Base-by-base conservation (phyloP, 2,329 filamentous ascomycete species). In the Rutstroemia sp. region DNA sequence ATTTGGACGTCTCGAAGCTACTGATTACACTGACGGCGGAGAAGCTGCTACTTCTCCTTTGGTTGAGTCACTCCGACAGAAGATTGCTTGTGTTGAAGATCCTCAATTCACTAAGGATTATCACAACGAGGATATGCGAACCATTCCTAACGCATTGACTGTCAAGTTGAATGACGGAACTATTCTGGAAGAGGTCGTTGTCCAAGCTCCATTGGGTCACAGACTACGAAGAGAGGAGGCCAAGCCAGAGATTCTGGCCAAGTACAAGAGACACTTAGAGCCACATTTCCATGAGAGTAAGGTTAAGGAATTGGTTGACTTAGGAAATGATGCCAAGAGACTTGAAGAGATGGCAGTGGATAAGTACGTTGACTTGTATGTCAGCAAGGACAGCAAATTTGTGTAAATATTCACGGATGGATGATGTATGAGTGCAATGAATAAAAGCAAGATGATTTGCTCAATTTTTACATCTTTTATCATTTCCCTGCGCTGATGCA, bases 41-140 rank as follows among this genome's bases (percentile, higher is more conserved):
- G 92, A 97, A 78, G 92, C 94, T 51, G 94, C 94, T 61, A 92
- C 88, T 57, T 95, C 89, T 19, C 82, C 84, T 57, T 84, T 96
- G 46, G 87, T 99, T 59, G 94, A 97, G 75, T 88, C 87, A 57
- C 87, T 99, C 61, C 87, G 94, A 71, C 80, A 95, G 78, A 89
- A 89, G 78, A 97, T 99, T 78, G 85, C 84, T 73, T 99, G 94
- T 74, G 90, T 96, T 54, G 94, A 99, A 76, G 94, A 99, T 75
- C 88, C 90, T 57, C 82, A 92, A 74, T 97, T 92, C 80, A 97
- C 94, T 64, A 76, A 80, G 71, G 92, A 97, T 75, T 99, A 99
- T 84, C 94, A 99, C 72, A 82, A 97, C 78, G 90, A 94, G 30
- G 78, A 81, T 65, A 89, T 95, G 78, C 89, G 94, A 67, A 96